These are phyloP conservation scores for Pleurotus platypus DNA, from an alignment of 768 basidiomycete genomes.

Conservation along the genomic window DNA sequence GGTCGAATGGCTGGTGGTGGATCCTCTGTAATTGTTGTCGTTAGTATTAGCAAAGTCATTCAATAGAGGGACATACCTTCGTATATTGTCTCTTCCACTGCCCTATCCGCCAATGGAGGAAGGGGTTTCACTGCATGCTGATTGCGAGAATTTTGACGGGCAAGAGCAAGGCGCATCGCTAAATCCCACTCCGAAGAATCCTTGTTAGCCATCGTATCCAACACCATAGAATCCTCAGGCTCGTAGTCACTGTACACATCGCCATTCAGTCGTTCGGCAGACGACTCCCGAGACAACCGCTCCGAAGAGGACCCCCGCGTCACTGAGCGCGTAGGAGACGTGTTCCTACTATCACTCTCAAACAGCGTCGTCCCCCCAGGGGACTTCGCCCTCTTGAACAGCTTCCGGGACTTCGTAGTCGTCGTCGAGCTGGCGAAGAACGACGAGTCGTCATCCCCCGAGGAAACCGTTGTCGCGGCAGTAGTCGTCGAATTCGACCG, in stretches of 20 bases:
- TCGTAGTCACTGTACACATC: conserved; percentile 39
- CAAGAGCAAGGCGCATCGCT: conserved; percentile 73
- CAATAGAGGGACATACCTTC: conserved; percentile 51
- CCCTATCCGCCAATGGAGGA: conserved; percentile 37
- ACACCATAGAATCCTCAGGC: conserved; percentile 38
- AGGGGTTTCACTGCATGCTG: conserved; percentile 50
- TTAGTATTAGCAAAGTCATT: background rate
- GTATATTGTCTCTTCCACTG: conserved; percentile 67
- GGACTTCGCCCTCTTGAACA: conserved; percentile 38
- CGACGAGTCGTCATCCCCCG: conserved; percentile 59
- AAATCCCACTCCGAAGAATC: conserved; percentile 78
- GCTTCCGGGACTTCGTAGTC: conserved; percentile 46
- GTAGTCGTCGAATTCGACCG: conserved; percentile 66
- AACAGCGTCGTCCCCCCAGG: conserved; percentile 24
- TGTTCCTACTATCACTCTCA: conserved; percentile 24
- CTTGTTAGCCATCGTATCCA: conserved; percentile 32
- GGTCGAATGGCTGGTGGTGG: conserved; percentile 54
- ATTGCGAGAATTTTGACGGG: conserved; percentile 78
- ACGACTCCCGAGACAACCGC: conserved; percentile 40
- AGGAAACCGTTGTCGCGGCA: conserved; percentile 57
- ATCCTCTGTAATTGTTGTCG: conserved; percentile 41
- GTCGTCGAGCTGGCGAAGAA: conserved; percentile 31
- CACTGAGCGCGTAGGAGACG: conserved; percentile 32
- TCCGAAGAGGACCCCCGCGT: conserved; percentile 7
- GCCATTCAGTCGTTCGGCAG: conserved; percentile 13